phyloP scores from a whole-genome alignment of 2,329 filamentous ascomycete genomes.

The Pyrenophora seminiperda region DNA sequence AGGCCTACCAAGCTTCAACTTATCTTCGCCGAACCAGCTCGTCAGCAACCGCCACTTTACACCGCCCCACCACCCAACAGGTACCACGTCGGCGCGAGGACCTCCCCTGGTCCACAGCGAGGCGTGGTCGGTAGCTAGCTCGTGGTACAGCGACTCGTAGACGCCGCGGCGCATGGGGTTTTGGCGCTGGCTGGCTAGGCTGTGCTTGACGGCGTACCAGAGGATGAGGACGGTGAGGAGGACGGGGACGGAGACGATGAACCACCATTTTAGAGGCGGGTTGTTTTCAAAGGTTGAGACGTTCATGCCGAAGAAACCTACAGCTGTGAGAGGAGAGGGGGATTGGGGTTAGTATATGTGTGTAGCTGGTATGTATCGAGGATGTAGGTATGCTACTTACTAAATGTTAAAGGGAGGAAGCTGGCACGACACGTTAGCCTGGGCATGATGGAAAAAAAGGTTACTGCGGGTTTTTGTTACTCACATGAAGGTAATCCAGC shows the following conservation, averaged over 20 bases:
- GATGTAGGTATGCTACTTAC: not conserved
- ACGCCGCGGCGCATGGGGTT: conserved; percentile 55
- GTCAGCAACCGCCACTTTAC: conserved; percentile 57
- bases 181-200: conserved; percentile 49
- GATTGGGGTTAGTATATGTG: not conserved
- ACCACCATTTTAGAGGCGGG: conserved; percentile 46
- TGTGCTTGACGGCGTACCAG: conserved; percentile 57
- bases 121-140: conserved; percentile 54
- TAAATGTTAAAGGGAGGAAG: no score
- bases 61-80: conserved; percentile 45
- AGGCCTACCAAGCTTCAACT: conserved; percentile 45
- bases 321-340: conserved; percentile 53
- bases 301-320: conserved; percentile 59
- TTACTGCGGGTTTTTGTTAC: not conserved
- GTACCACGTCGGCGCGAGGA: conserved; percentile 50
- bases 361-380: no score
- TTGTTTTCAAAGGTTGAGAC: conserved; percentile 51
- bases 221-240: conserved; percentile 53
- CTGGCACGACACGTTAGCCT: no score
- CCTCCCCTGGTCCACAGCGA: conserved; percentile 56
- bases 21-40: conserved; percentile 53
- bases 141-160: conserved; percentile 58
- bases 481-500: conserved; percentile 74
- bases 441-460: no score
- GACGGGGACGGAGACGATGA: conserved; percentile 54